These are phyloP conservation scores for Immersiporthe knoxdaviesiana DNA, from an alignment of 2,329 filamentous ascomycete species.

Conservation along the genomic window DNA sequence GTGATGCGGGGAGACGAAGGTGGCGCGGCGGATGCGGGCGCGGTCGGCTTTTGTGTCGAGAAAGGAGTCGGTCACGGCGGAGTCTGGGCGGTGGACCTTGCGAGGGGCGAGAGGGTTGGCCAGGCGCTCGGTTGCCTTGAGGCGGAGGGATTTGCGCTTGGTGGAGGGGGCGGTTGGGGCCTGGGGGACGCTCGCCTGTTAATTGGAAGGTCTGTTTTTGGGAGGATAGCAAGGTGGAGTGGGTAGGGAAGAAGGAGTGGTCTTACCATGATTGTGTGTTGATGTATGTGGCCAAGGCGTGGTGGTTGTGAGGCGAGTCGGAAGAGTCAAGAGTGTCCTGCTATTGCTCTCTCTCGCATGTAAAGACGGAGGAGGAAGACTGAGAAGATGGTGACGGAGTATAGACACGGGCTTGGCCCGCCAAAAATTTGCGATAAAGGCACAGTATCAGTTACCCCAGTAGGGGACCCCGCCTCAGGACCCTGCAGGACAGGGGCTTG, in stretches of 20 bases:
- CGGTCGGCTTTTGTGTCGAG: slow-evolving; percentile 81
- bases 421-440: not conserved
- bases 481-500: not conserved
- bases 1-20: slow-evolving; percentile 78
- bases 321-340: not conserved
- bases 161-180: slow-evolving; percentile 40
- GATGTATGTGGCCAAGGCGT: not conserved
- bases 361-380: not conserved
- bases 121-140: slow-evolving; percentile 57
- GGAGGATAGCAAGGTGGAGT: slow-evolving; percentile 23
- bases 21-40: slow-evolving; percentile 77
- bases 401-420: not conserved
- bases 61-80: slow-evolving; percentile 61
- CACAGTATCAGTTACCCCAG: not conserved
- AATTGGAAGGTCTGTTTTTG: slow-evolving; percentile 5
- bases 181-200: slow-evolving; percentile 27
- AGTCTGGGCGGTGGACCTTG: slow-evolving; percentile 56
- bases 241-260: slow-evolving; percentile 32
- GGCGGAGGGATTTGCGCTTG: slow-evolving; percentile 60
- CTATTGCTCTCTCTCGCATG: not conserved
- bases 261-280: slow-evolving; percentile 5
- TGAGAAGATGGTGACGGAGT: no score
- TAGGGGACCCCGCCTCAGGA: not conserved
- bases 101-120: slow-evolving; percentile 55
- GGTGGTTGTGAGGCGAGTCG: not conserved